Evolutionary conservation across 2,329 filamentous ascomycete genomes (phyloP).

Genomic region (Aplosporella prunicola): DNA sequence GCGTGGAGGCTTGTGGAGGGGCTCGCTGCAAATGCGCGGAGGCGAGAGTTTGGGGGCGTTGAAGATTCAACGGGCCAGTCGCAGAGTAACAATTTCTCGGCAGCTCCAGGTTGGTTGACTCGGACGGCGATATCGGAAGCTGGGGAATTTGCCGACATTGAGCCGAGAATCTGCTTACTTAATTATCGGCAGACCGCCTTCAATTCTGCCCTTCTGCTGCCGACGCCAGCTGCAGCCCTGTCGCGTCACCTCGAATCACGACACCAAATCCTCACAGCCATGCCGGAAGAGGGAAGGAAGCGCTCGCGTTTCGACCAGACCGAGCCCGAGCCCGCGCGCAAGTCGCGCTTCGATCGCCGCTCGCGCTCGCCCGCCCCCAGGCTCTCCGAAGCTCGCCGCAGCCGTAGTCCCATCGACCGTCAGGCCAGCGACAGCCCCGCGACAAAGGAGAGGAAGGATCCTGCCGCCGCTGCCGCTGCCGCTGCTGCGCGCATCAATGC

Average conservation of each 20-base stretch:
- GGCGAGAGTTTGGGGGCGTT: background rate
- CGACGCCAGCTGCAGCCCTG: no score
- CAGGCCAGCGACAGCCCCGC: constrained; percentile 39
- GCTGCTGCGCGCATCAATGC: constrained; percentile 49
- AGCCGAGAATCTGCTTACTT: no score
- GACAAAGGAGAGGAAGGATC: constrained; percentile 47
- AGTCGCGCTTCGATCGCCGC: constrained; percentile 79
- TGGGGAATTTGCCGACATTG: no score
- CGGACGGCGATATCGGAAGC: no score
- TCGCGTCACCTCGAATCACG: no score
- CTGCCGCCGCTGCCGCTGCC: constrained; percentile 73
- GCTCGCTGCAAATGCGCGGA: no score
- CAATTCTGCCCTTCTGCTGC: no score
- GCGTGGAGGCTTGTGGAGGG: constrained; percentile 8
- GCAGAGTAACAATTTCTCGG: background rate
- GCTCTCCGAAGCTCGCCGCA: constrained; percentile 59
- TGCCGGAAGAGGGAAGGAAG: constrained; percentile 78
- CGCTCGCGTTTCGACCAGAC: constrained; percentile 92
- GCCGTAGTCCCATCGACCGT: constrained; percentile 66
- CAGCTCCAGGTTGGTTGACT: no score
- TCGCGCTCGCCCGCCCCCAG: constrained; percentile 68
- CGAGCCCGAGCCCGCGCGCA: constrained; percentile 62
- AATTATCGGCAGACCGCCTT: no score
- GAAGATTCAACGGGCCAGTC: background rate
- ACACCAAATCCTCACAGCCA: constrained; percentile 24